A percentile compares a stretch with the other conserved stretches of the same genome.
Conservation (phyloP, 2,329 filamentous ascomycete genomes). For the Aspergillus uvarum region DNA sequence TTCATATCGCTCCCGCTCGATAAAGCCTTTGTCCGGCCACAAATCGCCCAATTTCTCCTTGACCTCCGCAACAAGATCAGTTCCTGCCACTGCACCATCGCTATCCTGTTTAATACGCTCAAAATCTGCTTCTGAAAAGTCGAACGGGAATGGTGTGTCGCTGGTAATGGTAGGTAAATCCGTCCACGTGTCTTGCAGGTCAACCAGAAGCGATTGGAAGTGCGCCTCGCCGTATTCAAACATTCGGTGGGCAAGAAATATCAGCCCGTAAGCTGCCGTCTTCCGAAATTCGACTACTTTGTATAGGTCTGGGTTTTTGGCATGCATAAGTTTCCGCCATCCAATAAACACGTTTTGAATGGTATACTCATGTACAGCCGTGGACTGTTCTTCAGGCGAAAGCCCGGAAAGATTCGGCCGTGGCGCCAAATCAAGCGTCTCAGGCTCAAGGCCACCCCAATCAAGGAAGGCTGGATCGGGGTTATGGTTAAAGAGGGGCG, state of each 20-base stretch:
- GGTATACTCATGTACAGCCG: constrained; percentile 28
- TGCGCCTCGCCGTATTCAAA: constrained; percentile 35
- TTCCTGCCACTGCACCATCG: constrained; percentile 28
- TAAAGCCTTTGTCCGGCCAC: constrained; percentile 32
- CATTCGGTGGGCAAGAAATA: constrained; percentile 32
- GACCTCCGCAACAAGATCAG: constrained; percentile 25
- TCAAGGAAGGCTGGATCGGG: constrained; percentile 29
- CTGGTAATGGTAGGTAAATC: constrained; percentile 23
- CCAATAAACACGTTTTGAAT: constrained; percentile 25
- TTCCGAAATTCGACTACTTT: constrained; percentile 24
- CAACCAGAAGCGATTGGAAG: constrained; percentile 31
- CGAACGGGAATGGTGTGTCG: constrained; percentile 24
- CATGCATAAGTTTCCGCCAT: constrained; percentile 30
- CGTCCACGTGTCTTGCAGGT: constrained; percentile 28
- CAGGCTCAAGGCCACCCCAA: constrained; percentile 29
- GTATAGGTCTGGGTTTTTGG: constrained; percentile 29
- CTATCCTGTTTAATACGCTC: constrained; percentile 27
- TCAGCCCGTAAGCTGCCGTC: constrained; percentile 26
- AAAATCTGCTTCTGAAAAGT: constrained; percentile 26
- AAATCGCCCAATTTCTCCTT: constrained; percentile 29
- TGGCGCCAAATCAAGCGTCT: constrained; percentile 27
- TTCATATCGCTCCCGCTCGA: constrained; percentile 27
- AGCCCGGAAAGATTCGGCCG: constrained; percentile 24
- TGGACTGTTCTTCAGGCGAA: constrained; percentile 24
- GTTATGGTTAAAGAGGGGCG: constrained; percentile 30